Base-by-base conservation (phyloP, 2,329 filamentous ascomycete genomes). In the Beauveria brongniartii region DNA sequence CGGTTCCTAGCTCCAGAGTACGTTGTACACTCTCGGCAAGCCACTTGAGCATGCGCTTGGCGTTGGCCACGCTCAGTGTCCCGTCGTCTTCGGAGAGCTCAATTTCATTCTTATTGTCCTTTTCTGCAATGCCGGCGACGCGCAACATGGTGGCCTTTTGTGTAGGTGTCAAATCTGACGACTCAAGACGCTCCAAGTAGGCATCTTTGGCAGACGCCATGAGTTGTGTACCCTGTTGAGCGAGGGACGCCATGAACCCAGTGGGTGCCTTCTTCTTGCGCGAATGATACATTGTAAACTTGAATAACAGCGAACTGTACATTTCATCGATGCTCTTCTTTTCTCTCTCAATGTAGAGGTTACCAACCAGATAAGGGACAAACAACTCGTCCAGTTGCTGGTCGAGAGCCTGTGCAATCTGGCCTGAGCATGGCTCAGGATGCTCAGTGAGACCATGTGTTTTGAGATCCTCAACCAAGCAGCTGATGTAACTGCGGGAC, bases 31-130 rank as follows among this genome's bases (percentile, higher is more conserved):
- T 92, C 77, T 99, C 94, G 2, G 94, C 94, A 46, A 99, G 79
- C 94, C 94, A 99, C 71, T 91, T 95, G 63, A 99, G 82, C 92
- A 99, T 99, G 61, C 94, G 85, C 76, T 97, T 97, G n/a, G 92
- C 91, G 71, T 90, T 92, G n/a, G 85, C 80, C 5, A 95, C 80
- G 66, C 87, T 93, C 28, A 97, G 78, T 61, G 86, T 81, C 40
- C 94, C 94, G 69, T 99, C 93, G 69, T 93, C 87, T 63, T 97
- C 94, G 0, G 88, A 87, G 37, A 97, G 89, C 70, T 96, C 92
- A 62, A 96, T 91, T 57, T 96, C 92, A 66, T 89, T 88, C 72
- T 91, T 90, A 69, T 88, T 87, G 61, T 85, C 86, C 65, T 83
- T 85, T 55, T 90, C 85, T 64, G 92, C 87, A 55, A 97, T 77